These are phyloP conservation scores for Dunaliella sp. DNA, from an alignment of 139 green algal species.

Conservation along the genomic window DNA sequence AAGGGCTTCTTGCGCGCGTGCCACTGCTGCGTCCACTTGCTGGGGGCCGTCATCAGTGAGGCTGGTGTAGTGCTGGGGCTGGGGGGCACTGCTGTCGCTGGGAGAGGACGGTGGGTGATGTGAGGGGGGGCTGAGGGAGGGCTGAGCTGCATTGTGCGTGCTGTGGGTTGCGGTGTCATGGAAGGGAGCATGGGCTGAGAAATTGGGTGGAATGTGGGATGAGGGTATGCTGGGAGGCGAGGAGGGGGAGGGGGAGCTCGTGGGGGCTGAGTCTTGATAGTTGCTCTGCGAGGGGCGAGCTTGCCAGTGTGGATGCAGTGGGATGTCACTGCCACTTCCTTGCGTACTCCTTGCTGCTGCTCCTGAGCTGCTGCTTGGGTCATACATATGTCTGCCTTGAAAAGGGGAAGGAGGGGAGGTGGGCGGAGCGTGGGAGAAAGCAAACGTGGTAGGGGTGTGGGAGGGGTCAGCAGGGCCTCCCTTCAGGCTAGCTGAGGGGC, in stretches of 20 bases:
- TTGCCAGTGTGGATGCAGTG: not conserved
- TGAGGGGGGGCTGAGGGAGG: not conserved
- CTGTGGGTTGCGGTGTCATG: too few species aligned
- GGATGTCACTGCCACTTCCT: not conserved
- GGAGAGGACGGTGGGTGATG: not conserved
- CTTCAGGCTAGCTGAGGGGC: not conserved
- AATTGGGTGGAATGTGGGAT: not conserved
- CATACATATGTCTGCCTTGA: not conserved
- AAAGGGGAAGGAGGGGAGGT: not conserved
- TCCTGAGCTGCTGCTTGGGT: not conserved
- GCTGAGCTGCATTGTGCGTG: not conserved
- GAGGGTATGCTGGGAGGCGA: too few species aligned
- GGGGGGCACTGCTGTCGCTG: not conserved
- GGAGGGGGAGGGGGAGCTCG: not conserved
- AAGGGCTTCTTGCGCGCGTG: slow-evolving; percentile 35
- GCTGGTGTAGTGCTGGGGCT: not conserved
- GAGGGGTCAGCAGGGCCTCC: too few species aligned
- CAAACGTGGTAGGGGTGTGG: not conserved
- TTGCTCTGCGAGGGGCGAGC: not conserved
- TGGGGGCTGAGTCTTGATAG: too few species aligned
- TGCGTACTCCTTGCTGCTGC: not conserved
- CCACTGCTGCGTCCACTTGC: slow-evolving; percentile 23
- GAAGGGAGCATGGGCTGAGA: too few species aligned
- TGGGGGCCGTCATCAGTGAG: not conserved
- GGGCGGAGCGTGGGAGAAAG: not conserved